Evolutionary conservation across 768 basidiomycete genomes (phyloP), one percentile per base, ranked within the genome.

Genomic region (Calocera cornea): DNA sequence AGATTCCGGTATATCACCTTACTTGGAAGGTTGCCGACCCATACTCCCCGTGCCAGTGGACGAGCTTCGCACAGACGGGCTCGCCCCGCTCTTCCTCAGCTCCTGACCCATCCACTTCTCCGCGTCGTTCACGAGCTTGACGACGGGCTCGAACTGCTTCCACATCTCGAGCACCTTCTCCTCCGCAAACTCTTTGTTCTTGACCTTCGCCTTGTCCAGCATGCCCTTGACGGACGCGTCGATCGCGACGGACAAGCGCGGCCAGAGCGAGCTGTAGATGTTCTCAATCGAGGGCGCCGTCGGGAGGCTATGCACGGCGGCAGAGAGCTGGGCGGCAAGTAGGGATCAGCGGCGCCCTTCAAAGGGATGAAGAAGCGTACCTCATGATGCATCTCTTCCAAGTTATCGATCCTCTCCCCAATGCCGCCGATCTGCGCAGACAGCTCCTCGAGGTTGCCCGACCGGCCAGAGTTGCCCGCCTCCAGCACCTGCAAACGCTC

Each of bases 191-290:
- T 60, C 27, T 10, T 60, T 60, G 22, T 60, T 11, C 54, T 60
- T 60, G 14, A 29, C 14, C 54, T 27, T 11, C 27, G 54, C 54
- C 31, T 60, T 60, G 54, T 60, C 54, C 7, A 60, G 27, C 54
- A 60, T 60, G 54, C 54, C 54, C 31, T 60, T 60, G 54, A 60
- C 54, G 27, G 54, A 60, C 5, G 27, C 31, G 54, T 60, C 54
- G 54, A 60, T 33, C 31, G 54, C 54, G 19, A 33, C 31, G 8
- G 54, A 60, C 14, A 60, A 19, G 8, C 54, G 54, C 2, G 54
- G 54, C 54, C 54, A 60, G 31, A 60, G 54, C 11, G 54, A 29
- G 31, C 27, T 16, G 54, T 60, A 60, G 27, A 60, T 60, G 31
- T 60, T 27, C 27, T 60, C 54, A 27, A 60, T 60, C 2, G 54